phyloP scores from a whole-genome alignment of 1,284 basidiomycete species.

The Pseudozyma flocculosa region DNA sequence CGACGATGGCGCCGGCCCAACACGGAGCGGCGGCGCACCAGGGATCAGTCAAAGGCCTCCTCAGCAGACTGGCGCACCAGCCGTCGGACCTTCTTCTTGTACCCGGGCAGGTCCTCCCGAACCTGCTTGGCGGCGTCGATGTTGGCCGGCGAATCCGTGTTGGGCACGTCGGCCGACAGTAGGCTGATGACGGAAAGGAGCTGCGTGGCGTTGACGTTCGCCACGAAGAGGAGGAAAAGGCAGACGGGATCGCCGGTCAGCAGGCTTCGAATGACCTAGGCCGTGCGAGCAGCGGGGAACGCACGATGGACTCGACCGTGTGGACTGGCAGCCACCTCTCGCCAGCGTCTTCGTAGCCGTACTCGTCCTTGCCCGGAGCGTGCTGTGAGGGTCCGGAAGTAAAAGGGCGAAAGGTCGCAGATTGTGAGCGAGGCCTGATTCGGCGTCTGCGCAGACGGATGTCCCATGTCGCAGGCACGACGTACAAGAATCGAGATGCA shows the following conservation, averaged over 20 bases:
- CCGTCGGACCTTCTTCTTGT: conserved; percentile 55
- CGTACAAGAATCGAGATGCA: conserved; percentile 91
- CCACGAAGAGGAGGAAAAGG: too few relatives aligned
- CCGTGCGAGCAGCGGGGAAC: conserved; percentile 59
- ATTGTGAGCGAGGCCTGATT: too few relatives aligned
- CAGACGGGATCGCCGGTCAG: background rate
- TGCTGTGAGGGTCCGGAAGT: conserved; percentile 65
- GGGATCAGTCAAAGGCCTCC: conserved; percentile 39
- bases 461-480: background rate
- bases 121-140: conserved; percentile 72
- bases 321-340: conserved; percentile 98
- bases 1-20: background rate
- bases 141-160: conserved; percentile 93
- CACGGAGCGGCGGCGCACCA: too few relatives aligned
- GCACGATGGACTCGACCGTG: conserved; percentile 91
- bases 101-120: conserved; percentile 51
- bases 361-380: conserved; percentile 93
- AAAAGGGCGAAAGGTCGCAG: too few relatives aligned
- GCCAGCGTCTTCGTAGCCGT: conserved; percentile 94
- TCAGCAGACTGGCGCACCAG: conserved; percentile 55
- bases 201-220: conserved; percentile 63
- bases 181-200: conserved; percentile 94
- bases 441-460: too few relatives aligned
- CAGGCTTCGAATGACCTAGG: too few relatives aligned
- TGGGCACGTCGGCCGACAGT: conserved; percentile 86